Percentiles rank a stretch among this genome's conserved stretches.
Evolutionary conservation across 1,139 yeast genomes (phyloP).

Genomic region (Taiozyma sp.): DNA sequence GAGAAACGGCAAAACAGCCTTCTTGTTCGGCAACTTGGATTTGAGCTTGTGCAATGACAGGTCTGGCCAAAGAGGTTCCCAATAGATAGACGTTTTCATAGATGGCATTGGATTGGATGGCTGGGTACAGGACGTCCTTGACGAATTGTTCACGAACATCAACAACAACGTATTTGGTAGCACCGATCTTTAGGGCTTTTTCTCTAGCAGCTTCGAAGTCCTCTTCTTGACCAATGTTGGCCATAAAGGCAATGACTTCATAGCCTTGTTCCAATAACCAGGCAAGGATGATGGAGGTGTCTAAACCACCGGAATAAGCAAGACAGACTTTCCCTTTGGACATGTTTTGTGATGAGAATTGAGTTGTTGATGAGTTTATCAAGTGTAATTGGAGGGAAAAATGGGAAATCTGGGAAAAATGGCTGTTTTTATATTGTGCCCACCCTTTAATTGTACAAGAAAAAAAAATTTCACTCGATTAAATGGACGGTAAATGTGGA

Average conservation of each 20-base stretch:
- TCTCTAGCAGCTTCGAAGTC: constrained; percentile 96
- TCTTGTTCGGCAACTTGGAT: constrained; percentile 94
- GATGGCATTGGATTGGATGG: constrained; percentile 94
- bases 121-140: constrained; percentile 87
- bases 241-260: constrained; percentile 97
- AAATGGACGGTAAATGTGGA: too few relatives aligned
- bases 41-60: constrained; percentile 97
- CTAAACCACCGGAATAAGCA: constrained; percentile 99
- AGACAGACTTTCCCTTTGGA: constrained; percentile 98
- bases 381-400: too few relatives aligned
- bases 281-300: constrained; percentile 94
- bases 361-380: not conserved
- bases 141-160: constrained; percentile 96
- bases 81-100: constrained; percentile 94
- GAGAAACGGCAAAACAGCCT: constrained; percentile 97
- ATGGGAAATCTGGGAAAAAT: not conserved
- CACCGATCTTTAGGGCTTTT: constrained; percentile 96
- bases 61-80: constrained; percentile 98
- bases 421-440: not conserved
- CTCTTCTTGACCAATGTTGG: constrained; percentile 98
- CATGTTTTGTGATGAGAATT: constrained; percentile 37
- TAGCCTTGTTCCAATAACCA: constrained; percentile 98
- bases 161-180: constrained; percentile 88
- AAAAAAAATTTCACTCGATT: too few relatives aligned
- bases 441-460: too few relatives aligned